phyloP scores from a whole-genome alignment of 257 asterid species.

The Solanum phureja region DNA sequence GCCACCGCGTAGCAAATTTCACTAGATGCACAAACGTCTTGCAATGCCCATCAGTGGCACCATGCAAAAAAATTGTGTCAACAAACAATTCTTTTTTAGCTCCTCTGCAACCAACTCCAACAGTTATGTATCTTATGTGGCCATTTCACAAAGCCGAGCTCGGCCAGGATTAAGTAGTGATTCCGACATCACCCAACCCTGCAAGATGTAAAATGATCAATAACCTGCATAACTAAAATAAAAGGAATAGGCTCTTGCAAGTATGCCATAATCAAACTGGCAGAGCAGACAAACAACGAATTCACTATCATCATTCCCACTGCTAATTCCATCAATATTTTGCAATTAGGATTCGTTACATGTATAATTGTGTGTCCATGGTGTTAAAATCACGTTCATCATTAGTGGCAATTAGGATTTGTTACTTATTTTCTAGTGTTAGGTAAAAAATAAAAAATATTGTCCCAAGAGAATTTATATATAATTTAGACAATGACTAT shows the following conservation, averaged over 20 bases:
- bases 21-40: not conserved
- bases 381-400: not conserved
- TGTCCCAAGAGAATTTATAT: not conserved
- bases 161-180: slow-evolving; percentile 88
- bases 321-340: not conserved
- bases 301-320: not conserved
- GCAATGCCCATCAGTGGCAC: not conserved
- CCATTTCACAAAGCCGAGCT: slow-evolving; percentile 65
- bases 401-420: not conserved
- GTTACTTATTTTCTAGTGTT: not conserved
- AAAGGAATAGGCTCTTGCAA: not conserved
- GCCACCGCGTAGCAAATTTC: not conserved
- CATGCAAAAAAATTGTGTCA: not conserved
- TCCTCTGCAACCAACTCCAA: not conserved
- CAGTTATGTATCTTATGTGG: slow-evolving; percentile 4
- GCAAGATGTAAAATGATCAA: slow-evolving; percentile 13
- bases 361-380: not conserved
- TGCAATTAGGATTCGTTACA: not conserved
- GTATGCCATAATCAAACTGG: not conserved
- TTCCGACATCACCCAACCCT: slow-evolving; percentile 99
- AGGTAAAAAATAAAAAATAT: not conserved
- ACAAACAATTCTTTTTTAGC: not conserved
- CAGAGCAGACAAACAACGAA: not conserved
- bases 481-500: not conserved
- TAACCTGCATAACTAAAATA: not conserved